Evolutionary conservation across 2,329 filamentous ascomycete genomes (phyloP).

Genomic region (Eutypa lata): DNA sequence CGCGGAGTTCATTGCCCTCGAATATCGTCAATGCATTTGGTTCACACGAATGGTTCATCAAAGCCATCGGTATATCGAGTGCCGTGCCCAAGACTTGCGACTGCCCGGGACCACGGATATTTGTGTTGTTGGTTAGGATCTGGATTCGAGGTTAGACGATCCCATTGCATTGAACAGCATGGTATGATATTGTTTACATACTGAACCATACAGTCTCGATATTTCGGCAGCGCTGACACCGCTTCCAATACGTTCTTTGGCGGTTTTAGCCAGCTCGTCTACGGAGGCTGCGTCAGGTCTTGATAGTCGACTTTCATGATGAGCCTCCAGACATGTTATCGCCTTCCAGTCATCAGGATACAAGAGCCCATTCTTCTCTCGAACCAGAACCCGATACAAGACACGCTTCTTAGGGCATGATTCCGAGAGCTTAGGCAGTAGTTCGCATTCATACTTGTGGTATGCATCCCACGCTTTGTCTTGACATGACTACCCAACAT

Average conservation of each 20-base stretch:
- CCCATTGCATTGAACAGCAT: too few species aligned
- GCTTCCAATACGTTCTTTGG: not conserved
- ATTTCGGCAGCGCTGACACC: slow-evolving; percentile 2
- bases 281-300: slow-evolving; percentile 5
- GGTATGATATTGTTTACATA: not conserved
- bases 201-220: not conserved
- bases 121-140: slow-evolving; percentile 24
- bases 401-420: slow-evolving; percentile 15
- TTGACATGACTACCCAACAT: slow-evolving; percentile 23
- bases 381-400: slow-evolving; percentile 23
- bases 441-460: slow-evolving; percentile 28
- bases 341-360: slow-evolving; percentile 9
- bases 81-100: slow-evolving; percentile 21
- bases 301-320: slow-evolving; percentile 17
- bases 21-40: slow-evolving; percentile 32
- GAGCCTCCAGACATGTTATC: slow-evolving; percentile 19
- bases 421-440: slow-evolving; percentile 14
- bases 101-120: slow-evolving; percentile 17
- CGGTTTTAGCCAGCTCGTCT: slow-evolving; percentile 3
- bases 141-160: slow-evolving; percentile 4
- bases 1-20: slow-evolving; percentile 26
- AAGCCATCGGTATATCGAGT: slow-evolving; percentile 27
- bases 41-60: slow-evolving; percentile 35
- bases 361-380: slow-evolving; percentile 19
- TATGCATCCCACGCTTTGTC: slow-evolving; percentile 24